Evolutionary conservation across 345 rosid genomes (phyloP), one percentile per base, ranked within the genome.

Genomic region (Populus pruinosa): DNA sequence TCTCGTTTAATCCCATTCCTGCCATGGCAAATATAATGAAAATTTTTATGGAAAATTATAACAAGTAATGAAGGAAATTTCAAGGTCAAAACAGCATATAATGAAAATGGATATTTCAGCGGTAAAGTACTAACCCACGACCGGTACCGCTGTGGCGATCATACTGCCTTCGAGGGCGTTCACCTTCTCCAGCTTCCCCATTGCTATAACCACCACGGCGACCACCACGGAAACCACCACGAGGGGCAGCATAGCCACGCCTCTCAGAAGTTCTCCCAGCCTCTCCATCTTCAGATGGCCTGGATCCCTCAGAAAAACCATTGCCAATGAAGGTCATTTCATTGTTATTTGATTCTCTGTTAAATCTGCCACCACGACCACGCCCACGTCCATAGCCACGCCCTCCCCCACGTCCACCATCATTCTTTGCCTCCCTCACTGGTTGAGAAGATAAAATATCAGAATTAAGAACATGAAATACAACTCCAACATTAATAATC

Each of bases 81-180:
- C 29, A 7, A 14, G 49, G 7, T 70, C 27, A 47, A 25, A 4
- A 7, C 2, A 31, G 36, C 4, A 63, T 13, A 35, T 2, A 38
- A 35, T 14, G 38, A 29, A 67, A 44, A 18, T 3, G 11, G 4
- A 65, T n/a, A 49, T 61, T 33, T 17, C 21, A 47, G 23, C 20
- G 63, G 23, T 13, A 69, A 36, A 78, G 70, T 70, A 87, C 96
- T 69, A n/a, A 94, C 99, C 98, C 97, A 61, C 90, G 91, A 41
- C 98, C 99, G 71, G 97, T 96, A 64, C 97, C 97, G 78, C 98
- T 96, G 77, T 74, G 97, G 33, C 99, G 97, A 44, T 96, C 99
- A 76, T 36, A 88, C 0, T 41, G 5, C 90, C 98, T 89, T 2
- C 88, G 83, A 23, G 93, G 88, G 10, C 91, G 97, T 50, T 88